Base-by-base conservation (phyloP, 1,284 basidiomycete genomes). In the Cerioporus squamosus region DNA sequence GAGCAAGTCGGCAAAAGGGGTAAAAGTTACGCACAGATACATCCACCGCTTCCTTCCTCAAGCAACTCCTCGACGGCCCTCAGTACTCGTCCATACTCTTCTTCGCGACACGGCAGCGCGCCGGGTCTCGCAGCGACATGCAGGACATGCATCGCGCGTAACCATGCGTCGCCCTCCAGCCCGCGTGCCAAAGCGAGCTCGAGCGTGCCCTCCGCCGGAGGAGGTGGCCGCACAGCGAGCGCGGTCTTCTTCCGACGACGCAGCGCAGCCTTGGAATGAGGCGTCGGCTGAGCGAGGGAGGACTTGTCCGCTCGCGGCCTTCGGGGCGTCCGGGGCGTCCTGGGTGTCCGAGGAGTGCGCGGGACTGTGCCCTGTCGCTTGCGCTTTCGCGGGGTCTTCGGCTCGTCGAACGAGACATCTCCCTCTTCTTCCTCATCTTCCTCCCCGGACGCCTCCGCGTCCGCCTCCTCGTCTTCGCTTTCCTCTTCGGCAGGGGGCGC, bases 81-180 rank as follows among this genome's bases (percentile, higher is more conserved):
- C 67, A 97, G 73, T 39, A 98, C 88, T 52, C 87, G 82, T 24
- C 82, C 81, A 71, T 93, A 97, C 75, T 98, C 95, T 43, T 89
- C 87, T 59, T 96, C 93, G 49, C 97, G 80, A 74, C 97, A 98
- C 1, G 95, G 95, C 43, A 99, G 77, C 40, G 87, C 83, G 62
- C 97, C 94, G 1, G 97, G 97, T 5, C 97, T 88, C 45, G 94
- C 91, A 2, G 94, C 94, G 10, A 99, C 97, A 72, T 99, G 97
- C 45, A 99, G 75, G 7, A 94, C 84, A 68, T 94, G 88, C 85
- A 95, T 90, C 5, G 93, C 90, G 14, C 93, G 81, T 54, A 93
- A 73, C 84, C 91, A 95, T 1, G 93, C 88, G 66, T 97, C 91
- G 36, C 77, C 72, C 2, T 88, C 87, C 26, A 91, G 74, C 51